Base-by-base conservation (phyloP, 345 rosid species). In the Heritiera fomes region DNA sequence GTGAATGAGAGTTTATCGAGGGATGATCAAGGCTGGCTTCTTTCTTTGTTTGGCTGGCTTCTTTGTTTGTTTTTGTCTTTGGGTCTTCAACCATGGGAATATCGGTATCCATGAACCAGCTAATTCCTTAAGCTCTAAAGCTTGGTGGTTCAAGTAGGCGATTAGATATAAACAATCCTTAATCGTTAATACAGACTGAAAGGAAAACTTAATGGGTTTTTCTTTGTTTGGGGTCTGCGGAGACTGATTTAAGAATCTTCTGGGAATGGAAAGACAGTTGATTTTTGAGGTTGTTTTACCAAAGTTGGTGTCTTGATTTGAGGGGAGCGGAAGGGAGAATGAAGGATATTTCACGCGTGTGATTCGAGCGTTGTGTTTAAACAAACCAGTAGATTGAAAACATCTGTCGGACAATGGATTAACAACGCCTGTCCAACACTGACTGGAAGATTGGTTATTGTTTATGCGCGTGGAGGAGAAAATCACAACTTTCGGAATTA, bases 21-120 rank as follows among this genome's bases (percentile, higher is more conserved):
- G 65, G 30, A 38, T 50, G 58, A 63, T 56, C 80, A 56, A 41
- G 73, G 60, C 32, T 69, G 41, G 73, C 32, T 69, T 47, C 58
- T 50, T 52, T 13, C 0, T 69, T 69, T 45, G 56, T 69, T 17
- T 23, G 73, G 60, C 32, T 69, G 41, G 73, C 32, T 69, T 47
- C 58, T 50, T 52, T 13, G 0, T 69, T 69, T 45, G 56, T 69
- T 17, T 23, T 47, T 28, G 61, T 14, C 17, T 23, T 38, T n/a
- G 75, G 43, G 30, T 75, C 7, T 20, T 52, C 12, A 9, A 71
- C 72, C 8, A 63, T 32, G 17, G 60, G 13, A 47, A 4, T 49
- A 6, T 55, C 3, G 23, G 8, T 32, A 8, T 62, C 72, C 81
- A 72, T 79, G 72, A 23, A 43, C 5, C 38, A 60, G 14, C 17